phyloP scores from a whole-genome alignment of 805 yeast genomes.

The Komagataella mondaviorum region DNA sequence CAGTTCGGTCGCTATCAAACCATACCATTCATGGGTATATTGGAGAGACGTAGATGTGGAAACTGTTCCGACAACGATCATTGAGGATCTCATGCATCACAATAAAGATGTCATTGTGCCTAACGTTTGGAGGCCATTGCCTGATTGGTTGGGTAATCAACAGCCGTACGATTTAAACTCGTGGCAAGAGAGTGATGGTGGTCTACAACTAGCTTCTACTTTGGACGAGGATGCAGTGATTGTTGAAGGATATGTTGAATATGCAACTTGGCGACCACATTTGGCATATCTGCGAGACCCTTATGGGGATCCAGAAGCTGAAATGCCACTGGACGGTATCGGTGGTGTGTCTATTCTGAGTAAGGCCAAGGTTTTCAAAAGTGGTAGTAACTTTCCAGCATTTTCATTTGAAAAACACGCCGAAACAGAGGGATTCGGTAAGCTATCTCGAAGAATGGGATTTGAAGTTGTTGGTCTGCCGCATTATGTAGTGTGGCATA shows the following conservation, averaged over 20 bases:
- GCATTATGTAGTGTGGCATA: conserved; percentile 93
- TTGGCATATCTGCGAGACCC: conserved; percentile 91
- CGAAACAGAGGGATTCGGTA: conserved; percentile 95
- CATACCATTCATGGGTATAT: conserved; percentile 90
- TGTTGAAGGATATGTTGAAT: conserved; percentile 95
- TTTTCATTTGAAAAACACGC: conserved; percentile 94
- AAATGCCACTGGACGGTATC: conserved; percentile 89
- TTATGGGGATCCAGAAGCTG: conserved; percentile 86
- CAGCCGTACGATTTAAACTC: conserved; percentile 80
- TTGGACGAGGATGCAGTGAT: conserved; percentile 91
- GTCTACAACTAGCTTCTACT: conserved; percentile 57
- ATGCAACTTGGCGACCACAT: conserved; percentile 97
- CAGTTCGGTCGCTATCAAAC: conserved; percentile 71
- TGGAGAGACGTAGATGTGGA: conserved; percentile 99
- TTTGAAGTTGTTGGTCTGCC: conserved; percentile 81
- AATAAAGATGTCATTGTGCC: conserved; percentile 89
- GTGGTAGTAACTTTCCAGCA: conserved; percentile 93
- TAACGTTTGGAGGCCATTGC: conserved; percentile 83
- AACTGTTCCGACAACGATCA: conserved; percentile 67
- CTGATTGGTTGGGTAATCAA: conserved; percentile 75
- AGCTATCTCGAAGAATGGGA: conserved; percentile 77
- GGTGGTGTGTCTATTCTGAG: conserved; percentile 94
- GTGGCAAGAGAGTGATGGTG: conserved; percentile 81
- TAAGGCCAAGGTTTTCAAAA: conserved; percentile 73
- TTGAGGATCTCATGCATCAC: conserved; percentile 90